These are phyloP conservation scores for Coprinopsis cinerea DNA, from an alignment of 768 basidiomycete genomes.

Conservation along the genomic window DNA sequence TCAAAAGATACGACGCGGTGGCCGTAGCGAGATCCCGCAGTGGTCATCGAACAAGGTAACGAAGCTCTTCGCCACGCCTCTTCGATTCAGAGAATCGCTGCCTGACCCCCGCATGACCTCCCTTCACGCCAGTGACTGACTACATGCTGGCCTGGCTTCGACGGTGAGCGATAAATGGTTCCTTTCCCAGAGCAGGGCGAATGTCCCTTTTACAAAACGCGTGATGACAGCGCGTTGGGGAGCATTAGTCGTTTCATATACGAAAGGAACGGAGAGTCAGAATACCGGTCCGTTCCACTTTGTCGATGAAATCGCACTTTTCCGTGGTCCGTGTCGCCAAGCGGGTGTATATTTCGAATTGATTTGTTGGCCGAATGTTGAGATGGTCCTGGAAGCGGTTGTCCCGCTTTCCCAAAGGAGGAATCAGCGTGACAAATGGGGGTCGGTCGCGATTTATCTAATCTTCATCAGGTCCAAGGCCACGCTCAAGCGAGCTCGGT, in stretches of 20 bases:
- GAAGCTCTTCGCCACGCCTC: no score
- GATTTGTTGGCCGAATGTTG: not conserved
- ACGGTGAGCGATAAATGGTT: no score
- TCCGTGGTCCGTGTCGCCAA: not conserved
- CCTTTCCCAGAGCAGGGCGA: no score
- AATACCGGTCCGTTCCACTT: conserved; percentile 17
- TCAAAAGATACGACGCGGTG: no score
- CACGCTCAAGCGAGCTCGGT: no score
- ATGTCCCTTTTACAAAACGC: not conserved
- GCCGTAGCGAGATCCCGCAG: no score
- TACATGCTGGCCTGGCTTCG: no score
- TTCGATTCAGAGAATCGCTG: no score
- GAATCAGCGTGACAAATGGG: not conserved
- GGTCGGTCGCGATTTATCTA: not conserved
- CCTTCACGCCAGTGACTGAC: no score
- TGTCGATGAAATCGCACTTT: conserved; percentile 40
- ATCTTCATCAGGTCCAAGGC: no score
- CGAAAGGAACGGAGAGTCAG: conserved; percentile 32
- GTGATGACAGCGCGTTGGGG: not conserved
- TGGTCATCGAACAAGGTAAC: no score
- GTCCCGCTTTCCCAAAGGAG: not conserved
- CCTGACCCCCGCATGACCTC: no score
- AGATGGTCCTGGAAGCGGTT: not conserved
- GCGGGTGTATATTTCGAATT: not conserved
- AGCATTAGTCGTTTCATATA: conserved; percentile 15